Evolutionary conservation across 2,329 filamentous ascomycete genomes (phyloP).

Genomic region (Gyromitra esculenta): DNA sequence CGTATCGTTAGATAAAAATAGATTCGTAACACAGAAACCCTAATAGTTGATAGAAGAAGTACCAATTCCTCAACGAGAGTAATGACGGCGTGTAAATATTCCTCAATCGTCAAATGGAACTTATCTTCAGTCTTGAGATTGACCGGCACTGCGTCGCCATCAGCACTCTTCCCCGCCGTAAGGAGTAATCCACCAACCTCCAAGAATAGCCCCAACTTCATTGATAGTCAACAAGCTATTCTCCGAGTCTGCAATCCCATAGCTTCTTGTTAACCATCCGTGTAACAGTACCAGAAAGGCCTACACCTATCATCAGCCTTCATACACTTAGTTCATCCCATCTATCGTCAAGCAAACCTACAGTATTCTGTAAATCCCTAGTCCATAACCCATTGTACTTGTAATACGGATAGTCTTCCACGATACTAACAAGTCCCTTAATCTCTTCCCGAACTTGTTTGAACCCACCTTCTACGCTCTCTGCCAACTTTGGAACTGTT

Average conservation of each 20-base stretch:
- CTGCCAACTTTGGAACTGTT: conserved; percentile 74
- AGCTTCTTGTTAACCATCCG: conserved; percentile 75
- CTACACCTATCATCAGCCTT: conserved; percentile 59
- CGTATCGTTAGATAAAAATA: conserved; percentile 7
- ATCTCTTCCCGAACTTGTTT: conserved; percentile 77
- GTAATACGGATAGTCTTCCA: conserved; percentile 93
- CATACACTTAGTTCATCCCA: conserved; percentile 13
- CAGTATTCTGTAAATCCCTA: conserved; percentile 81
- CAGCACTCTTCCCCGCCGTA: conserved; percentile 9
- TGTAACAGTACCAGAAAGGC: conserved; percentile 69
- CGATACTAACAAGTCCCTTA: conserved; percentile 73
- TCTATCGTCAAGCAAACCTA: conserved; percentile 68
- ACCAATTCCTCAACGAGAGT: conserved; percentile 87
- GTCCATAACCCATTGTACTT: conserved; percentile 94
- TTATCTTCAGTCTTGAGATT: conserved; percentile 78
- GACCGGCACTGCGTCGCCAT: conserved; percentile 45
- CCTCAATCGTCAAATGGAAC: conserved; percentile 96
- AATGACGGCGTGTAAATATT: conserved; percentile 90
- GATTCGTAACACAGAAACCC: conserved; percentile 37
- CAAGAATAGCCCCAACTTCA: conserved; percentile 80
- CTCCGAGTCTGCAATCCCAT: conserved; percentile 65
- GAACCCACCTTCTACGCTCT: conserved; percentile 75
- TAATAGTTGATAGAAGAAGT: conserved; percentile 28
- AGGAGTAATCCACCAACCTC: conserved; percentile 65
- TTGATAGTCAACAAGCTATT: conserved; percentile 82